These are phyloP conservation scores for Paraconiothyrium brasiliense DNA, from an alignment of 2,329 filamentous ascomycete species.

Conservation along the genomic window DNA sequence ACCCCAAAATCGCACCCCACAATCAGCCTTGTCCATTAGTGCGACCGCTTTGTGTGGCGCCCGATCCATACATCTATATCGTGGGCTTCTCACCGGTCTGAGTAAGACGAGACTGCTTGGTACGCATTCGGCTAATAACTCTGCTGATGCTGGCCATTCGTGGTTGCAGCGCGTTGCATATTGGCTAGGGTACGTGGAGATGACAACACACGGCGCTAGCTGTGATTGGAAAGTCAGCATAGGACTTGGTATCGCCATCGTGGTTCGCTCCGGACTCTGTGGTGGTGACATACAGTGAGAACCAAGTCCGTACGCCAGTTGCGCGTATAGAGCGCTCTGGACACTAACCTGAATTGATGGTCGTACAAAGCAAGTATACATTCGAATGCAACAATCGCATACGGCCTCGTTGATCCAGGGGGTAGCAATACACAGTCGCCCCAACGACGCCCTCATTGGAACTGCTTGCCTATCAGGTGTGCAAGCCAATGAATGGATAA, in stretches of 20 bases:
- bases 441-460: background rate
- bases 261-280: background rate
- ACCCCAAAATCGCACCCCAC: background rate
- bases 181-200: background rate
- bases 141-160: conserved; percentile 2
- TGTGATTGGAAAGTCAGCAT: background rate
- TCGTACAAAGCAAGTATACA: background rate
- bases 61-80: background rate
- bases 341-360: background rate
- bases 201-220: background rate
- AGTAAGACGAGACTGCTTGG: conserved; percentile 8
- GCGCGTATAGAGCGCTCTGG: background rate
- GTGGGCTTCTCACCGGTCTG: background rate
- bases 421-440: background rate
- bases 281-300: background rate
- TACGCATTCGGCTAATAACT: background rate
- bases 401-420: background rate
- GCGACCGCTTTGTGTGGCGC: background rate
- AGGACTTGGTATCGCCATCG: background rate
- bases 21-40: background rate
- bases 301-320: conserved; percentile 3
- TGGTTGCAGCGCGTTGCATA: background rate
- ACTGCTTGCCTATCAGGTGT: conserved; percentile 1
- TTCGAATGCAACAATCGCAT: background rate
- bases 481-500: conserved; percentile 32